phyloP scores from a whole-genome alignment of 805 yeast species.

The Wickerhamiella siamensis region DNA sequence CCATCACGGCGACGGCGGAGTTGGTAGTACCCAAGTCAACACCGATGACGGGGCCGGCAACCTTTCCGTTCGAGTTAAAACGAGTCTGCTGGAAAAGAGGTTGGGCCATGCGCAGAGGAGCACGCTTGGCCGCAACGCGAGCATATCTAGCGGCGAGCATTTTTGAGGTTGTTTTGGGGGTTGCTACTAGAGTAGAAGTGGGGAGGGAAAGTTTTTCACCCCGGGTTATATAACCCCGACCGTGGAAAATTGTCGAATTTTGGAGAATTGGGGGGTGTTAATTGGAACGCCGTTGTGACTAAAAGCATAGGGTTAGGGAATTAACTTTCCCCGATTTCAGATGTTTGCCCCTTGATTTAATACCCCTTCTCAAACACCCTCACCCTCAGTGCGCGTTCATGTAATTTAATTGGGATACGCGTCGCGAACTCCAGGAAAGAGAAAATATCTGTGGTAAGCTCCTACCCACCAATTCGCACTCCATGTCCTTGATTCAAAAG shows the following conservation, averaged over 20 bases:
- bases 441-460: background rate
- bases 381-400: background rate
- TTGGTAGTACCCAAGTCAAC: slow-evolving; percentile 82
- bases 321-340: too few relatives aligned
- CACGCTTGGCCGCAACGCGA: slow-evolving; percentile 20
- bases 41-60: slow-evolving; percentile 57
- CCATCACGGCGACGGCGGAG: slow-evolving; percentile 79
- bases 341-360: too few relatives aligned
- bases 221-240: slow-evolving; percentile 10
- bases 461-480: too few relatives aligned
- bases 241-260: slow-evolving; percentile 3
- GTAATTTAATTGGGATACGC: slow-evolving; percentile 1
- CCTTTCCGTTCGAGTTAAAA: slow-evolving; percentile 37
- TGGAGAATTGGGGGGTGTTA: too few relatives aligned
- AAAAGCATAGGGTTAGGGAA: too few relatives aligned
- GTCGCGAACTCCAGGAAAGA: background rate
- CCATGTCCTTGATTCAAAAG: slow-evolving; percentile 8
- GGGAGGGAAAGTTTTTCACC: slow-evolving; percentile 4
- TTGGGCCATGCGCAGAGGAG: slow-evolving; percentile 12
- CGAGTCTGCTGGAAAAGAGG: slow-evolving; percentile 22
- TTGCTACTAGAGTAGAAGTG: background rate
- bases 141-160: slow-evolving; percentile 31
- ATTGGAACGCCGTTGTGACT: background rate
- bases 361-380: too few relatives aligned
- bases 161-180: background rate